These are phyloP conservation scores for Lentinula guzmanii DNA, from an alignment of 768 basidiomycete species.

Conservation along the genomic window DNA sequence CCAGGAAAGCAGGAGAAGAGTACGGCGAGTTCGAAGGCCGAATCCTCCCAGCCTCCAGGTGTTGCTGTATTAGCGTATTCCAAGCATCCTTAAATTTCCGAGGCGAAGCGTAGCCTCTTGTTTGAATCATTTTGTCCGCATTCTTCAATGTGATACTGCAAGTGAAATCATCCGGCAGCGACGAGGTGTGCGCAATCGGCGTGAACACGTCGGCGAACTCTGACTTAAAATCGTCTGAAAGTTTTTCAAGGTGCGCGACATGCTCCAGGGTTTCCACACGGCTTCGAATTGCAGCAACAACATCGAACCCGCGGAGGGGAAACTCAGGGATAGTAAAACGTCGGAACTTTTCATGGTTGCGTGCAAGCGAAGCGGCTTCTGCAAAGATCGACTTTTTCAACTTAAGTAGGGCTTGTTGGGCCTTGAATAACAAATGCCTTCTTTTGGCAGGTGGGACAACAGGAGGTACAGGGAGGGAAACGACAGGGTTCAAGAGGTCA, in stretches of 20 bases:
- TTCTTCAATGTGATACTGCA: slow-evolving; percentile 16
- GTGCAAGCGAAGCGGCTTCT: no score
- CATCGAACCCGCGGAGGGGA: no score
- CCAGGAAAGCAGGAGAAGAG: slow-evolving; percentile 25
- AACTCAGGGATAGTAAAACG: no score
- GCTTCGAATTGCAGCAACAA: neutral
- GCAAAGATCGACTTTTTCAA: no score
- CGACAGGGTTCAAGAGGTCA: no score
- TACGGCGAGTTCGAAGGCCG: slow-evolving; percentile 15
- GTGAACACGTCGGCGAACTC: slow-evolving; percentile 15
- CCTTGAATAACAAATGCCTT: no score
- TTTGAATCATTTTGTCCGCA: slow-evolving; percentile 12
- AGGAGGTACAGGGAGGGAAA: no score
- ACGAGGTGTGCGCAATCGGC: slow-evolving; percentile 14
- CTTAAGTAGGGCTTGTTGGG: no score
- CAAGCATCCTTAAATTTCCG: slow-evolving; percentile 25
- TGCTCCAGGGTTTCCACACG: neutral
- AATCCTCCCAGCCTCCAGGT: slow-evolving; percentile 22
- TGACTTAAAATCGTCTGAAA: neutral
- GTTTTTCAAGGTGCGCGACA: neutral
- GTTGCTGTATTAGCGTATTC: slow-evolving; percentile 20
- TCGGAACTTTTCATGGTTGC: no score
- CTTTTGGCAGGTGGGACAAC: neutral
- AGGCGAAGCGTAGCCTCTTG: slow-evolving; percentile 18
- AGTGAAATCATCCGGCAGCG: slow-evolving; percentile 14